Conservation (phyloP, 2,329 filamentous ascomycete genomes). For the Colletotrichum sp. region DNA sequence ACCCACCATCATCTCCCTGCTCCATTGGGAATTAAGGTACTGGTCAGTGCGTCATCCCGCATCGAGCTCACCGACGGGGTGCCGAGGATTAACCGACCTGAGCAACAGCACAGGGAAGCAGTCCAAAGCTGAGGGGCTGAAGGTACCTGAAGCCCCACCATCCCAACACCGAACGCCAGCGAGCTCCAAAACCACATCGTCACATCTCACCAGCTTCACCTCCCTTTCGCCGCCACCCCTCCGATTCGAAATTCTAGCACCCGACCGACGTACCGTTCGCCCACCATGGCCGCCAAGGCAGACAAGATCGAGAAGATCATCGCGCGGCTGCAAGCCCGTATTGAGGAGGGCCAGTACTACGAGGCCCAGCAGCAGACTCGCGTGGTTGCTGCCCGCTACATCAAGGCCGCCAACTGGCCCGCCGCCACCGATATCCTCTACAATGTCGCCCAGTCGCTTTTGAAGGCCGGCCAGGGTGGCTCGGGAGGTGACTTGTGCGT, state of each 20-base stretch:
- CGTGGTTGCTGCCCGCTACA: slow-evolving; percentile 91
- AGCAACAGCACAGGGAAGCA: not conserved
- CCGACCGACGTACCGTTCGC: not conserved
- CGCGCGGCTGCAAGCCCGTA: slow-evolving; percentile 79
- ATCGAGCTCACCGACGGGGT: not conserved
- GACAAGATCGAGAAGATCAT: slow-evolving; percentile 64
- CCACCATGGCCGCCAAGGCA: slow-evolving; percentile 20
- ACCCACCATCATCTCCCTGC: not conserved
- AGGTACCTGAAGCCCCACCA: not conserved
- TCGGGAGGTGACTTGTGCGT: slow-evolving; percentile 90
- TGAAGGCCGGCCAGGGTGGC: slow-evolving; percentile 92
- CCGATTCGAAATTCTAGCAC: not conserved
- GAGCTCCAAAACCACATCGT: not conserved
- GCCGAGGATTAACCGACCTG: not conserved
- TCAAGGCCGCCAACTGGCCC: slow-evolving; percentile 84
- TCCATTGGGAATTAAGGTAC: not conserved
- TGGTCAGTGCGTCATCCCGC: not conserved
- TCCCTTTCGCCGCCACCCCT: not conserved
- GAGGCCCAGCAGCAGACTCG: slow-evolving; percentile 98
- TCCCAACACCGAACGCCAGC: not conserved
- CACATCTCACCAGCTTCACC: not conserved
- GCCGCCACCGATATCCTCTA: slow-evolving; percentile 88
- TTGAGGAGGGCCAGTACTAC: slow-evolving; percentile 91
- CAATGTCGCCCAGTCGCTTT: slow-evolving; percentile 81
- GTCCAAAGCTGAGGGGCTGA: not conserved